A percentile compares a stretch with the other conserved stretches of the same genome.
Evolutionary conservation across 2,329 filamentous ascomycete genomes (phyloP).

Genomic region (Microascus cirrosus): DNA sequence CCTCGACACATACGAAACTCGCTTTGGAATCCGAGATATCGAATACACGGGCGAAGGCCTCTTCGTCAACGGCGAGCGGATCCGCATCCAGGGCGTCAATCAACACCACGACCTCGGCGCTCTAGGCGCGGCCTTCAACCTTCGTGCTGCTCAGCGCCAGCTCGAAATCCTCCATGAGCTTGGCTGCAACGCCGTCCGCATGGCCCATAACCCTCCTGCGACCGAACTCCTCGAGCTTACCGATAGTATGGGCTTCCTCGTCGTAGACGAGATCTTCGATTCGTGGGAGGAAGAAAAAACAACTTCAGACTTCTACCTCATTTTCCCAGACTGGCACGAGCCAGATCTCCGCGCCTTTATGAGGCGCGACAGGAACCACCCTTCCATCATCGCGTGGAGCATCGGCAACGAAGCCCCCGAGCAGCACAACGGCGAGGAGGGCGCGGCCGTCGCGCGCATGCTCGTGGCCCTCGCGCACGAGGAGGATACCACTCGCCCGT

Average conservation of each 20-base stretch:
- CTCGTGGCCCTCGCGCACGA: slow-evolving; percentile 28
- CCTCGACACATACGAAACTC: slow-evolving; percentile 34
- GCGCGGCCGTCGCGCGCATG: slow-evolving; percentile 16
- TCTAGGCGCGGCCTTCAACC: slow-evolving; percentile 37
- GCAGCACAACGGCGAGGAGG: slow-evolving; percentile 22
- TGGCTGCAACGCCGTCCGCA: slow-evolving; percentile 37
- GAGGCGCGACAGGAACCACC: slow-evolving; percentile 43
- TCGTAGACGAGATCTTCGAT: slow-evolving; percentile 44
- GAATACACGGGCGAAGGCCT: slow-evolving; percentile 28
- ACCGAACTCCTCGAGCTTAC: slow-evolving; percentile 36
- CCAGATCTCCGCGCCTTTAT: slow-evolving; percentile 37
- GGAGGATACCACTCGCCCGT: slow-evolving; percentile 35
- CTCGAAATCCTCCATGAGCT: slow-evolving; percentile 36
- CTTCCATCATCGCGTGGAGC: slow-evolving; percentile 40
- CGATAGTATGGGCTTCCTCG: slow-evolving; percentile 36
- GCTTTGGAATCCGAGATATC: slow-evolving; percentile 35
- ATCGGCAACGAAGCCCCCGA: slow-evolving; percentile 43
- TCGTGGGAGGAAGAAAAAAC: slow-evolving; percentile 34
- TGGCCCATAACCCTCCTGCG: slow-evolving; percentile 41
- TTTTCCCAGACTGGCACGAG: slow-evolving; percentile 43
- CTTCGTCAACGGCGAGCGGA: slow-evolving; percentile 29
- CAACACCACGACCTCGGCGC: slow-evolving; percentile 41
- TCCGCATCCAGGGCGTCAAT: slow-evolving; percentile 33
- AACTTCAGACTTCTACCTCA: slow-evolving; percentile 34
- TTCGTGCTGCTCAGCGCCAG: slow-evolving; percentile 34